phyloP scores from a whole-genome alignment of 352 stramenopile genomes.

The Aphanomyces invadans region DNA sequence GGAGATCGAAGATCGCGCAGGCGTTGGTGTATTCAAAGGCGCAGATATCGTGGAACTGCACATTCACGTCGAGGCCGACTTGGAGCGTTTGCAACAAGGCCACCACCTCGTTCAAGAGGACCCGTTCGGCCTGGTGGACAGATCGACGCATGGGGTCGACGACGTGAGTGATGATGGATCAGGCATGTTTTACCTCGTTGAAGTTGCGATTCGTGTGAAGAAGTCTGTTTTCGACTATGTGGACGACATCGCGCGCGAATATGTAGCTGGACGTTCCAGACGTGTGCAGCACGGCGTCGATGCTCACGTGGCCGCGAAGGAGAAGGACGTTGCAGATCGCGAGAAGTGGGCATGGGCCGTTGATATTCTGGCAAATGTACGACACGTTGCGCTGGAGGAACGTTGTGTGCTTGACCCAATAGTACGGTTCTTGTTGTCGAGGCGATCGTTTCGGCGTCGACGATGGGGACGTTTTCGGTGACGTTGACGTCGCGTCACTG shows the following conservation, averaged over 20 bases:
- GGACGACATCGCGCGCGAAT: slow-evolving; percentile 84
- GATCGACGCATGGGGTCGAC: too few species aligned
- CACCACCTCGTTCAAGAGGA: slow-evolving; percentile 83
- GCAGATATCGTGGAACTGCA: slow-evolving; percentile 90
- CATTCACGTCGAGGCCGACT: slow-evolving; percentile 97
- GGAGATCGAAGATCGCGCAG: slow-evolving; percentile 93
- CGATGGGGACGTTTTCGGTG: neutral
- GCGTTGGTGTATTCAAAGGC: slow-evolving; percentile 95
- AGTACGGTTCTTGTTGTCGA: slow-evolving; percentile 27
- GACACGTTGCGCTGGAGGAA: slow-evolving; percentile 73
- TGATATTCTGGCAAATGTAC: slow-evolving; percentile 97
- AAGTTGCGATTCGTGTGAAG: slow-evolving; percentile 65
- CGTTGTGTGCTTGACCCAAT: slow-evolving; percentile 65
- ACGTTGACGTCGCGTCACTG: too few species aligned
- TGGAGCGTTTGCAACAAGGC: slow-evolving; percentile 90
- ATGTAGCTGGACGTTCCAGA: slow-evolving; percentile 61
- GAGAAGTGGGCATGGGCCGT: slow-evolving; percentile 96
- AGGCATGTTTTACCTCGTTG: slow-evolving; percentile 29
- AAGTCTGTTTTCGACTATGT: slow-evolving; percentile 83
- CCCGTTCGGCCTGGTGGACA: slow-evolving; percentile 19
- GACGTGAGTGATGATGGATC: neutral
- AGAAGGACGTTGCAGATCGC: slow-evolving; percentile 95
- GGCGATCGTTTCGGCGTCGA: neutral
- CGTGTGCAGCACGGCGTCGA: slow-evolving; percentile 45
- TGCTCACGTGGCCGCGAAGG: slow-evolving; percentile 79